These are phyloP conservation scores for Acanthamoeba healyi DNA, from an alignment of 208 protist genomes.

Conservation along the genomic window DNA sequence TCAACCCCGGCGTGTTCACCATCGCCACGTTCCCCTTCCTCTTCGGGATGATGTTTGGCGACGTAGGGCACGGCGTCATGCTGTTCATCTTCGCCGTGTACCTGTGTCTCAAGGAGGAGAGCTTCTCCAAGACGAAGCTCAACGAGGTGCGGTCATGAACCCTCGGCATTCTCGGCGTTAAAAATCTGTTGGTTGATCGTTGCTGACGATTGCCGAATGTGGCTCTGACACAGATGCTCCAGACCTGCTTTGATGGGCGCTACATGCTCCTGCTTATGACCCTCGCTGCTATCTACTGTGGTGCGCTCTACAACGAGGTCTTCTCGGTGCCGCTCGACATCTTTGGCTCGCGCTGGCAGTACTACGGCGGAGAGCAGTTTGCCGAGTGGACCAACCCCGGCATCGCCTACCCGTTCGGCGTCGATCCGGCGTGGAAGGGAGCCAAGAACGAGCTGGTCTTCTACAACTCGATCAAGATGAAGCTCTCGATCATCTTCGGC, in stretches of 20 bases:
- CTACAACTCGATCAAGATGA: conserved; percentile 99
- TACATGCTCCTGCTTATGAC: conserved; percentile 98
- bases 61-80: conserved; percentile 98
- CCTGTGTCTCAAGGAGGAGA: conserved; percentile 92
- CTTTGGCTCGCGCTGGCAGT: conserved; percentile 81
- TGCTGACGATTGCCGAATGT: too few species aligned
- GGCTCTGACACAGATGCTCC: too few species aligned
- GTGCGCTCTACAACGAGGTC: conserved; percentile 98
- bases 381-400: conserved; percentile 18
- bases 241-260: conserved; percentile 88
- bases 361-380: not conserved
- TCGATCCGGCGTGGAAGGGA: conserved; percentile 92
- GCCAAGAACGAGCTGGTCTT: conserved; percentile 97
- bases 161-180: too few species aligned
- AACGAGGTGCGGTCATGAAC: too few species aligned
- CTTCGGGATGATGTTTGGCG: conserved; percentile 99
- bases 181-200: too few species aligned
- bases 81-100: conserved; percentile 92
- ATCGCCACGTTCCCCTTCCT: conserved; percentile 99
- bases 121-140: conserved; percentile 90
- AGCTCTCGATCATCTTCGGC: conserved; percentile 97
- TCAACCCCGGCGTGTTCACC: conserved; percentile 93
- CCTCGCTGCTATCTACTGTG: conserved; percentile 97
- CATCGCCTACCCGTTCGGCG: conserved; percentile 86
- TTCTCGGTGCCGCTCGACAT: conserved; percentile 90